phyloP scores from a whole-genome alignment of 2,329 filamentous ascomycete species.

The Blumeriella jaapii region DNA sequence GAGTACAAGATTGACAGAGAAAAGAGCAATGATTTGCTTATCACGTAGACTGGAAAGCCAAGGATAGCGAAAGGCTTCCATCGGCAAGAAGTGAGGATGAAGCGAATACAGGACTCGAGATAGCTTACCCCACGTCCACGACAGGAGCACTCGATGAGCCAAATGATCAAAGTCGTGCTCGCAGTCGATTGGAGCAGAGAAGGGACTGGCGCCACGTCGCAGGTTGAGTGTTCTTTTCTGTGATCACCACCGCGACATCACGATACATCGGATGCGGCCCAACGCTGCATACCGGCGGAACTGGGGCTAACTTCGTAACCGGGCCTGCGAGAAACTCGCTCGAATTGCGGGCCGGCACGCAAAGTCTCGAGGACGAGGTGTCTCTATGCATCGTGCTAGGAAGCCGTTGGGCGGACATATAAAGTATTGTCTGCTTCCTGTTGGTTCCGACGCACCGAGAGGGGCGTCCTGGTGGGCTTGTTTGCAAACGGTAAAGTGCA shows the following conservation, averaged over 20 bases:
- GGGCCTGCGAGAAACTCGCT: constrained; percentile 12
- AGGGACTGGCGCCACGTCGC: constrained; percentile 25
- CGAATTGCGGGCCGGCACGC: constrained; percentile 15
- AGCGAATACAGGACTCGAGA: constrained; percentile 9
- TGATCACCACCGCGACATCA: constrained; percentile 19
- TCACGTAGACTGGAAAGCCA: constrained; percentile 8
- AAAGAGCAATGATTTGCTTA: constrained; percentile 12
- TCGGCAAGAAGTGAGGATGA: constrained; percentile 14
- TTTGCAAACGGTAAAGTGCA: constrained; percentile 4
- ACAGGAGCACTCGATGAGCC: constrained; percentile 17
- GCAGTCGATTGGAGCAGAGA: constrained; percentile 19
- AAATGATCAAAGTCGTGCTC: constrained; percentile 25
- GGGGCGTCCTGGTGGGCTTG: constrained; percentile 1
- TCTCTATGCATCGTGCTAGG: constrained; percentile 17
- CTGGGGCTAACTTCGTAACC: constrained; percentile 3
- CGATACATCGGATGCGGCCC: constrained; percentile 20
- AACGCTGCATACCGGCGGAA: constrained; percentile 20
- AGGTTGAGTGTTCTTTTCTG: constrained; percentile 8
- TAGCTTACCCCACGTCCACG: constrained; percentile 16
- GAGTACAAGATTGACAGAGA: too few relatives aligned
- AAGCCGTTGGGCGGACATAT: constrained; percentile 21
- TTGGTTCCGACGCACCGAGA: constrained; percentile 10
- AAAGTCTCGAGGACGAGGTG: constrained; percentile 1
- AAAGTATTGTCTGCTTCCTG: constrained; percentile 14
- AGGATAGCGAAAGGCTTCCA: constrained; percentile 13